Evolutionary conservation across 2,329 filamentous ascomycete species (phyloP).

Genomic region (Neocatenulostroma microsporum): DNA sequence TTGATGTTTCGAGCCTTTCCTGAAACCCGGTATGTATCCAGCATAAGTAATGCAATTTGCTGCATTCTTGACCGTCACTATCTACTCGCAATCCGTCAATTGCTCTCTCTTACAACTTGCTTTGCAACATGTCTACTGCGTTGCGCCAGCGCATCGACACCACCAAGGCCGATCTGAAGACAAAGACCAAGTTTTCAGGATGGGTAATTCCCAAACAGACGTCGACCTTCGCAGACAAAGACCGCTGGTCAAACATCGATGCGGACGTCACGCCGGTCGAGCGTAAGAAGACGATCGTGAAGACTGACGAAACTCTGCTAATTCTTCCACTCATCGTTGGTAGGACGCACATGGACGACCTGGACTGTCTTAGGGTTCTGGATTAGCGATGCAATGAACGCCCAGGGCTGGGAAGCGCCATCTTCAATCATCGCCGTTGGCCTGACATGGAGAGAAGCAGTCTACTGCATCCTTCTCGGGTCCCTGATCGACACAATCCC

Average conservation of each 20-base stretch:
- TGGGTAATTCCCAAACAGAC: constrained; percentile 36
- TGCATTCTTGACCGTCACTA: neutral
- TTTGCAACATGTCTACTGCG: constrained; percentile 14
- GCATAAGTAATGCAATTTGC: no score
- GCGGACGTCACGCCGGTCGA: constrained; percentile 40
- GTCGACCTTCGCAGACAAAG: constrained; percentile 35
- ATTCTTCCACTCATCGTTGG: no score
- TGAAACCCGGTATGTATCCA: no score
- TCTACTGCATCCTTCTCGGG: neutral
- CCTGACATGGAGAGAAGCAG: constrained; percentile 47
- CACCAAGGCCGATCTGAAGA: constrained; percentile 27
- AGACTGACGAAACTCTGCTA: constrained; percentile 42
- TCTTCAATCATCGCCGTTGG: constrained; percentile 45
- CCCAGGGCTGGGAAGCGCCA: constrained; percentile 32
- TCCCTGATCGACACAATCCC: constrained; percentile 26
- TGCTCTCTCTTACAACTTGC: no score
- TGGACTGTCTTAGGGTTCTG: constrained; percentile 38
- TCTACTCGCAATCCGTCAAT: neutral
- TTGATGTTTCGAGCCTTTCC: no score
- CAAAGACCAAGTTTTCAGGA: constrained; percentile 31
- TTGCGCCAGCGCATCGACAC: constrained; percentile 23
- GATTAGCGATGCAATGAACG: constrained; percentile 35
- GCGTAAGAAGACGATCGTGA: no score
- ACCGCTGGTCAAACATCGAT: constrained; percentile 39
- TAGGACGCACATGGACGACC: constrained; percentile 27